Percentiles rank a stretch among this genome's conserved stretches.
Evolutionary conservation across 2,329 filamentous ascomycete genomes (phyloP).

Genomic region (Apiospora aurea): DNA sequence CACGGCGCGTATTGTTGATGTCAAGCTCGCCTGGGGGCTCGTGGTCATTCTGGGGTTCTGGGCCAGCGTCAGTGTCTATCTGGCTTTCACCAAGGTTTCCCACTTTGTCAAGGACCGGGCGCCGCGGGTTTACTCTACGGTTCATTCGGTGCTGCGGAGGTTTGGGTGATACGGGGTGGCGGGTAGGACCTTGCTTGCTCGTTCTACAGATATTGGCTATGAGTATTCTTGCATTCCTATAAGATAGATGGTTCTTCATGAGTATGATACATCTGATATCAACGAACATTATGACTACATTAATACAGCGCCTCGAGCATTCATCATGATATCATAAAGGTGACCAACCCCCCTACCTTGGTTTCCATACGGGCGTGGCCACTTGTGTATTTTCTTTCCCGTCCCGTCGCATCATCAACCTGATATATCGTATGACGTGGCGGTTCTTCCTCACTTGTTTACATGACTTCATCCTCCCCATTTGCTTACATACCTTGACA

Average conservation of each 20-base stretch:
- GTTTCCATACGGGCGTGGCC: too few species aligned
- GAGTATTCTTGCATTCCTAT: too few species aligned
- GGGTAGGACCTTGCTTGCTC: not conserved
- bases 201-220: too few species aligned
- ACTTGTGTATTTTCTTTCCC: too few species aligned
- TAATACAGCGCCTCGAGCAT: not conserved
- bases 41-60: slow-evolving; percentile 57
- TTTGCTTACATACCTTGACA: not conserved
- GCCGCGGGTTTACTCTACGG: slow-evolving; percentile 23
- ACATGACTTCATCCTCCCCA: not conserved
- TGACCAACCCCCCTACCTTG: too few species aligned
- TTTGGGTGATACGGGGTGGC: not conserved
- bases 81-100: slow-evolving; percentile 55
- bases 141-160: slow-evolving; percentile 25
- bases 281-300: not conserved
- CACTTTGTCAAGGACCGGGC: slow-evolving; percentile 43
- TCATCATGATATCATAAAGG: not conserved
- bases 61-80: slow-evolving; percentile 56
- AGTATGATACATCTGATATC: not conserved
- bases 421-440: too few species aligned
- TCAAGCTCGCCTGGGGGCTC: slow-evolving; percentile 52
- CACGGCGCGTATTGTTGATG: slow-evolving; percentile 48
- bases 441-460: too few species aligned
- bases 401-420: too few species aligned
- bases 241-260: not conserved